Percentiles rank a stretch among this genome's conserved stretches.
Evolutionary conservation across 2,329 filamentous ascomycete genomes (phyloP).

Genomic region (Orbilia brochopaga): DNA sequence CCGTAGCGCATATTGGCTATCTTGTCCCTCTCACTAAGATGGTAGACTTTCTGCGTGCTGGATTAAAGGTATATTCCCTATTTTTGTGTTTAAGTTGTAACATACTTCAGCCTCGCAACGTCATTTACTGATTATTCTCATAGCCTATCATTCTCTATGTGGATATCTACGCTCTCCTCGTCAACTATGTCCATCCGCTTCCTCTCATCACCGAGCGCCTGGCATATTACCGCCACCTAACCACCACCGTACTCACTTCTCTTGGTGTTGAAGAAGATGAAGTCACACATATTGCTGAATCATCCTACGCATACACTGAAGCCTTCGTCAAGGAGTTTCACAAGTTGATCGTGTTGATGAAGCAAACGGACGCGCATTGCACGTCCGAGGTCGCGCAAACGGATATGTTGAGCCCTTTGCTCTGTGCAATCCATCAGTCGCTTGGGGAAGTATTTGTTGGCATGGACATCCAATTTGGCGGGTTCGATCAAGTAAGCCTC

Average conservation of each 20-base stretch:
- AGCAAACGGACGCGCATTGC: slow-evolving; percentile 30
- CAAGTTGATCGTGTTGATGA: slow-evolving; percentile 33
- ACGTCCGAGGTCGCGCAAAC: slow-evolving; percentile 32
- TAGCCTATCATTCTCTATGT: slow-evolving; percentile 44
- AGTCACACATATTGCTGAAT: slow-evolving; percentile 36
- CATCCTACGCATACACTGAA: slow-evolving; percentile 42
- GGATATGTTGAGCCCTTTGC: slow-evolving; percentile 36
- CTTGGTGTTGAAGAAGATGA: slow-evolving; percentile 29
- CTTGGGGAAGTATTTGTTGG: slow-evolving; percentile 38
- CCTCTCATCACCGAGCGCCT: slow-evolving; percentile 29
- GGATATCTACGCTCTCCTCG: slow-evolving; percentile 41
- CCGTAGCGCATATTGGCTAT: slow-evolving; percentile 41
- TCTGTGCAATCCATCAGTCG: slow-evolving; percentile 38
- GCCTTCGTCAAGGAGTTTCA: slow-evolving; percentile 34
- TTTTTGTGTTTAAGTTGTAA: too few relatives aligned
- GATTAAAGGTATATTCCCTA: slow-evolving; percentile 21
- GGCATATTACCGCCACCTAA: slow-evolving; percentile 36
- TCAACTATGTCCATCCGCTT: slow-evolving; percentile 38
- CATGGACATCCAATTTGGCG: slow-evolving; percentile 46
- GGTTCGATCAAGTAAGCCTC: slow-evolving; percentile 29
- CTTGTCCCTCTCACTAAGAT: slow-evolving; percentile 44
- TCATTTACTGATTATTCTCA: not conserved
- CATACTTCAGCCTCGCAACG: too few relatives aligned
- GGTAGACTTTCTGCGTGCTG: slow-evolving; percentile 35
- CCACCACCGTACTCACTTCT: slow-evolving; percentile 22